These are phyloP conservation scores for Pluteus cervinus DNA, from an alignment of 768 basidiomycete species.

Conservation along the genomic window DNA sequence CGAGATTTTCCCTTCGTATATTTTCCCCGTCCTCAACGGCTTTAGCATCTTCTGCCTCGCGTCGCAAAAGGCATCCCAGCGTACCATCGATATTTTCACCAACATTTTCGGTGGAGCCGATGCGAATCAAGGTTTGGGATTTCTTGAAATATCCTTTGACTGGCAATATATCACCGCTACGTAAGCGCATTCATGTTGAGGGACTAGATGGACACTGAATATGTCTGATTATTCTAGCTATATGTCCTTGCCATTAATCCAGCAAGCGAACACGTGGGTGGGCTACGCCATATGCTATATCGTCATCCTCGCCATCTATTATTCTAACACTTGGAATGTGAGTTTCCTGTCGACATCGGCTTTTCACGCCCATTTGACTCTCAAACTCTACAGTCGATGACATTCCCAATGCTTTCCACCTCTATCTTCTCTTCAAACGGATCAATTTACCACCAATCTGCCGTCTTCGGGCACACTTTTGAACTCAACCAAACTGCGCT, in stretches of 20 bases:
- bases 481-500: conserved; percentile 49
- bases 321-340: conserved; percentile 36
- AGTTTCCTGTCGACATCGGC: conserved; percentile 3
- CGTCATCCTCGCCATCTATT: conserved; percentile 34
- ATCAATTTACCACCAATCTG: conserved; percentile 45
- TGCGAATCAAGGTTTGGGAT: conserved; percentile 63
- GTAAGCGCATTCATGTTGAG: conserved; percentile 14
- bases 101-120: conserved; percentile 62
- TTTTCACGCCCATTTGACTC: too few species aligned
- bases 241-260: conserved; percentile 48
- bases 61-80: conserved; percentile 38
- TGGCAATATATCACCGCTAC: conserved; percentile 59
- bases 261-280: conserved; percentile 45
- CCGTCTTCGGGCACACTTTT: conserved; percentile 46
- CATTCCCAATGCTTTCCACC: conserved; percentile 55
- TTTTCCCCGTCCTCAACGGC: conserved; percentile 60
- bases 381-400: conserved; percentile 34
- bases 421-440: conserved; percentile 51
- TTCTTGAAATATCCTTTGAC: conserved; percentile 57
- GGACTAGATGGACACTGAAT: conserved; percentile 1
- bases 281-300: conserved; percentile 32
- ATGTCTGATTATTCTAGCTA: too few species aligned
- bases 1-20: conserved; percentile 49
- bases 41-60: conserved; percentile 57
- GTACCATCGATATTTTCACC: conserved; percentile 43